Percentiles rank a stretch among this genome's conserved stretches.
These are phyloP conservation scores for Mucor velutinosus DNA, from an alignment of 371 early-diverging fungal species.

Conservation along the genomic window DNA sequence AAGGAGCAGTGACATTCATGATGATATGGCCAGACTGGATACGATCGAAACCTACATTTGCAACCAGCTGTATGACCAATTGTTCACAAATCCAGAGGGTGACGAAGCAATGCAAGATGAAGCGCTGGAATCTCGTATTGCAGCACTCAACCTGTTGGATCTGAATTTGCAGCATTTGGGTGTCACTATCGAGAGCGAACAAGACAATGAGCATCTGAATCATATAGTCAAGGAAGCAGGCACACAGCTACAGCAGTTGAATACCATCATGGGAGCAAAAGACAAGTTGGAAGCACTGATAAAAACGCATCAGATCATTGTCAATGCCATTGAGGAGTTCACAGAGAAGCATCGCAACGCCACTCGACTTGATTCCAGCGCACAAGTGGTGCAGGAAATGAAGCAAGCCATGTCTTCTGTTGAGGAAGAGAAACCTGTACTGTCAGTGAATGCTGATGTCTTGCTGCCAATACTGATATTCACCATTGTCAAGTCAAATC, in stretches of 20 bases:
- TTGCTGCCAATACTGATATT: slow-evolving; percentile 70
- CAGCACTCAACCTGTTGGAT: slow-evolving; percentile 69
- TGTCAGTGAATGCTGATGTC: slow-evolving; percentile 58
- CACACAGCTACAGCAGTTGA: slow-evolving; percentile 50
- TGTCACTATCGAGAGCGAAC: slow-evolving; percentile 43
- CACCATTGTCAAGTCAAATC: slow-evolving; percentile 69
- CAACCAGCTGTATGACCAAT: slow-evolving; percentile 37
- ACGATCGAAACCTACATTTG: slow-evolving; percentile 45
- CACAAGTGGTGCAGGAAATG: slow-evolving; percentile 34
- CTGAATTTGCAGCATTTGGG: slow-evolving; percentile 62
- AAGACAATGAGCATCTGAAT: slow-evolving; percentile 44
- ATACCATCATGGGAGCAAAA: slow-evolving; percentile 43
- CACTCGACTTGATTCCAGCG: slow-evolving; percentile 22
- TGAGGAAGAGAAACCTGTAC: slow-evolving; percentile 13
- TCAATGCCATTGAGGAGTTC: slow-evolving; percentile 14
- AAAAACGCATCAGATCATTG: slow-evolving; percentile 53
- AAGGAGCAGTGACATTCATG: background rate
- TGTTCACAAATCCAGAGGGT: slow-evolving; percentile 30
- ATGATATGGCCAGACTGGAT: slow-evolving; percentile 32
- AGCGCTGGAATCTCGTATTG: slow-evolving; percentile 67
- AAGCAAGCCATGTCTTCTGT: slow-evolving; percentile 32
- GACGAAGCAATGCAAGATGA: slow-evolving; percentile 67
- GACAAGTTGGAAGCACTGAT: slow-evolving; percentile 53
- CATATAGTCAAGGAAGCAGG: slow-evolving; percentile 49
- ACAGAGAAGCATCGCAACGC: background rate